phyloP scores from a whole-genome alignment of 1,284 basidiomycete genomes.

The Caloboletus inedulis region DNA sequence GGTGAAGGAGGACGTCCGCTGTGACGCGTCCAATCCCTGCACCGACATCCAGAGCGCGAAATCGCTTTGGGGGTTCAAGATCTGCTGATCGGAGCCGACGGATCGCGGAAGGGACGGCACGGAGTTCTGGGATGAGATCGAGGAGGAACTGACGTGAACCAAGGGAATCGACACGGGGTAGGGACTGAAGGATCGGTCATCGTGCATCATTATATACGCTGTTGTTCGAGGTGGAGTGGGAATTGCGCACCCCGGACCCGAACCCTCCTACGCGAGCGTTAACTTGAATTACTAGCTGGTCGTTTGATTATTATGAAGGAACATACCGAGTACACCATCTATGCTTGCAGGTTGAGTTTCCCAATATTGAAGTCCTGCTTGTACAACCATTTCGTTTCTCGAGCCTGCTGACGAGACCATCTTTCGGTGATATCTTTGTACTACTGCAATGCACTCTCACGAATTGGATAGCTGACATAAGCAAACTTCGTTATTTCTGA shows the following conservation, averaged over 20 bases:
- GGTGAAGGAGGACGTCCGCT: constrained; percentile 76
- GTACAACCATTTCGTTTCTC: constrained; percentile 47
- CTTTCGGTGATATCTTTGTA: neutral
- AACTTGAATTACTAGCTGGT: too few relatives aligned
- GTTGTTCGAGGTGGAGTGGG: constrained; percentile 6
- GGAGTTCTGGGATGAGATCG: constrained; percentile 74
- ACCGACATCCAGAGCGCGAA: constrained; percentile 83
- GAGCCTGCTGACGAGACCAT: constrained; percentile 18
- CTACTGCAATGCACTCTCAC: too few relatives aligned
- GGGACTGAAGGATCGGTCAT: constrained; percentile 48
- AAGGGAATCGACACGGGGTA: constrained; percentile 85
- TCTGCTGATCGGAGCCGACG: constrained; percentile 20
- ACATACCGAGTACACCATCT: constrained; percentile 65
- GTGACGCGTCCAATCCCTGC: constrained; percentile 92
- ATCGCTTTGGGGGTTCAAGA: constrained; percentile 33
- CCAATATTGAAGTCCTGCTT: constrained; percentile 78
- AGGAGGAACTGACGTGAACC: constrained; percentile 85
- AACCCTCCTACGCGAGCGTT: constrained; percentile 55
- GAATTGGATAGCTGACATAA: neutral
- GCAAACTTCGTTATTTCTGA: too few relatives aligned
- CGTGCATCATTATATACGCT: neutral
- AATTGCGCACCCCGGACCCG: constrained; percentile 59
- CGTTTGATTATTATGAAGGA: neutral
- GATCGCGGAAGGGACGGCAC: constrained; percentile 65
- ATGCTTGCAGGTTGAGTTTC: constrained; percentile 65